Percentiles rank a stretch among this genome's conserved stretches.
Conservation (phyloP, 306 rosid species). For the Corylus avellana region DNA sequence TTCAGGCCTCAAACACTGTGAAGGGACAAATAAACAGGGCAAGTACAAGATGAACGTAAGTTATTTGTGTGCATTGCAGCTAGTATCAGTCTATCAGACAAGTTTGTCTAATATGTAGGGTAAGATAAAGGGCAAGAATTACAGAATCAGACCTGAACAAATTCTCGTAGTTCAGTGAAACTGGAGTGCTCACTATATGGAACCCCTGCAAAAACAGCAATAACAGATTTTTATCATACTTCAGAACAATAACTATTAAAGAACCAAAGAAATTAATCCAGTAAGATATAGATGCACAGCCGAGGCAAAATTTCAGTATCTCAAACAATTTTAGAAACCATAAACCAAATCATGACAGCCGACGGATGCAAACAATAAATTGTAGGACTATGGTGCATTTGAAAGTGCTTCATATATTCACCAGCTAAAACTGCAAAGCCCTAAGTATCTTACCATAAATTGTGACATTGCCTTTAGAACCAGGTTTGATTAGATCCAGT, state of each 20-base stretch:
- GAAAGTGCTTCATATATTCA: neutral
- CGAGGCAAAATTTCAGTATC: conserved; percentile 23
- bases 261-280: conserved; percentile 12
- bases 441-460: conserved; percentile 46
- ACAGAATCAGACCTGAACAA: conserved; percentile 47
- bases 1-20: conserved; percentile 53
- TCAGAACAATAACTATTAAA: conserved; percentile 9
- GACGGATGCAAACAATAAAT: neutral
- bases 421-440: conserved; percentile 23
- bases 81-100: conserved; percentile 1
- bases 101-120: neutral
- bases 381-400: conserved; percentile 1
- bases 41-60: neutral
- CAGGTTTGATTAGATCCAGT: conserved; percentile 51
- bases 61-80: neutral
- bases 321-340: neutral
- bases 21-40: conserved; percentile 4
- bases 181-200: conserved; percentile 69
- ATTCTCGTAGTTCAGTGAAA: conserved; percentile 52
- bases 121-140: conserved; percentile 6
- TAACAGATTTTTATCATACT: conserved; percentile 20
- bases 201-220: conserved; percentile 44
- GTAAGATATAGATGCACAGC: neutral
- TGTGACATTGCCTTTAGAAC: conserved; percentile 48
- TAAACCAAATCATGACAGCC: neutral